Evolutionary conservation across 1,284 basidiomycete species (phyloP), one percentile per base, ranked within the genome.

Genomic region (Sporisorium graminicola): DNA sequence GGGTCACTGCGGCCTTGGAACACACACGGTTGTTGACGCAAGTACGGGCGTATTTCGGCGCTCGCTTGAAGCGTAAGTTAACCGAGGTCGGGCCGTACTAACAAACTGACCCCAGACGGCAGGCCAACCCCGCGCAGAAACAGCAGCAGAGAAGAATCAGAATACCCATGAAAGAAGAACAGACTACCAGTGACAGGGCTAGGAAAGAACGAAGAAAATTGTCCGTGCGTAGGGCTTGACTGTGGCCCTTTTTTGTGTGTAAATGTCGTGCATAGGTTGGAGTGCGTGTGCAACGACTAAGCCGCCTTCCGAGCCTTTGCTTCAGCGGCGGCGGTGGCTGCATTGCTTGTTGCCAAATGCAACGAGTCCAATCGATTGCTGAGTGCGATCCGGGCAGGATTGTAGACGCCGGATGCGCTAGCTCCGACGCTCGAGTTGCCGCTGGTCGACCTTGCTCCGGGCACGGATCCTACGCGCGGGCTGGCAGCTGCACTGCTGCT

Each of bases 361-460:
- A 77, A 47, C 49, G 70, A 65, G 52, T 77, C 75, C 8, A 77
- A 63, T 5, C 75, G 51, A 33, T 77, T 77, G 61, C 64, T 68
- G 31, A 77, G 58, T 2, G 75, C 75, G 14, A 50, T 56, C 6
- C 70, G 53, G 5, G 65, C 63, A 1, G 67, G 71, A 2, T 66
- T 77, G 35, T 70, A 58, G 3, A 56, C 55, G 16, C 75, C 75
- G 0, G 61, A 56, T 9, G 46, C 54, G 8, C 47, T 49, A 14
- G 40, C 47, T 14, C 18, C 49, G 12, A 40, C 24, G 24, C 31
- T 43, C 2, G 51, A 46, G 16, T 22, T 58, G 26, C 61, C 59
- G 33, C 70, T 63, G 3, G 64, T 51, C 0, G 64, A 54, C 35
- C 57, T 57, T 6, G 40, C 42, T 2, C 53, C 59, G 1, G 65